Evolutionary conservation across 2,329 filamentous ascomycete genomes (phyloP).

Genomic region (Westerdykella aurantiaca): DNA sequence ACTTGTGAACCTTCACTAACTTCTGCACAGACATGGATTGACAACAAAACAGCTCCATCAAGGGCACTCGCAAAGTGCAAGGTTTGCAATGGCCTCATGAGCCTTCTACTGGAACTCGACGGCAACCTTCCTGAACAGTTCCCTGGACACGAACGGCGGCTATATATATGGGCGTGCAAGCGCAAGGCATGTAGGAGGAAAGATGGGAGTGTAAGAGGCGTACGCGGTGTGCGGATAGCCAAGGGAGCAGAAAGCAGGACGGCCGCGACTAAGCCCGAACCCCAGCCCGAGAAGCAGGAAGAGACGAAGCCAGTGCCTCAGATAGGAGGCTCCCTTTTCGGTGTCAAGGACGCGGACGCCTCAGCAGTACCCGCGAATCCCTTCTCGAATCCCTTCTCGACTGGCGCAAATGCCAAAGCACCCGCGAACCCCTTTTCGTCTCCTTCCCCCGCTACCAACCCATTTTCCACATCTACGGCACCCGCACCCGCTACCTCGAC

Average conservation of each 20-base stretch:
- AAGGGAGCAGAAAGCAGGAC: conserved; percentile 26
- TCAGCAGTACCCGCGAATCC: conserved; percentile 21
- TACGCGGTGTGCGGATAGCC: conserved; percentile 61
- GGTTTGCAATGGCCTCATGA: conserved; percentile 77
- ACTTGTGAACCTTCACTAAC: conserved; percentile 7
- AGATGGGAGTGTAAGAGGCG: conserved; percentile 69
- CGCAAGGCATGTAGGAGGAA: conserved; percentile 74
- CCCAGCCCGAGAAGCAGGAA: conserved; percentile 17
- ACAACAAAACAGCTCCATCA: conserved; percentile 63
- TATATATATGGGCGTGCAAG: conserved; percentile 82
- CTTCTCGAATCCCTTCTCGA: conserved; percentile 56
- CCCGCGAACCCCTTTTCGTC: conserved; percentile 53
- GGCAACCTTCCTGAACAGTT: conserved; percentile 83
- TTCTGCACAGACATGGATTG: conserved; percentile 65
- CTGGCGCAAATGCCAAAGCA: conserved; percentile 31
- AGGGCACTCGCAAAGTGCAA: conserved; percentile 77
- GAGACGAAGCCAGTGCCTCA: conserved; percentile 39
- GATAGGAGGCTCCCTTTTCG: conserved; percentile 66
- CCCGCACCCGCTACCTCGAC: conserved; percentile 47
- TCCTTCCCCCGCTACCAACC: conserved; percentile 15
- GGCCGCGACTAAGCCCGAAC: conserved; percentile 13
- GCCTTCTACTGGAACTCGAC: conserved; percentile 82
- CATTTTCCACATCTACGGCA: conserved; percentile 43
- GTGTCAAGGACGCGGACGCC: conserved; percentile 46
- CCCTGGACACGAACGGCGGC: conserved; percentile 75